Evolutionary conservation across 345 rosid genomes (phyloP).

Genomic region (Camelina hispida): DNA sequence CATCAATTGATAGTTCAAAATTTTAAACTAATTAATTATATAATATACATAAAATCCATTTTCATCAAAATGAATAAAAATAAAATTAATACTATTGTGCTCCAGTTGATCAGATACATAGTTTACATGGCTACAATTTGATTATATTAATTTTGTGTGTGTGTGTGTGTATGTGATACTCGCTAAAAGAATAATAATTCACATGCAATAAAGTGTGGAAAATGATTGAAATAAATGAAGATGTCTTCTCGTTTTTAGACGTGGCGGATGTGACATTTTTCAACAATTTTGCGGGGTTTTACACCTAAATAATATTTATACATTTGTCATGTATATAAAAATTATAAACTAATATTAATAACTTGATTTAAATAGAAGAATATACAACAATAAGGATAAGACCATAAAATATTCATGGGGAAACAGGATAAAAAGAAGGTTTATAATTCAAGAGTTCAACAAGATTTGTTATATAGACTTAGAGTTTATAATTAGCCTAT

Average conservation of each 20-base stretch:
- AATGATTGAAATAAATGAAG: constrained; percentile 41
- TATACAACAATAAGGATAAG: constrained; percentile 4
- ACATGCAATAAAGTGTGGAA: constrained; percentile 41
- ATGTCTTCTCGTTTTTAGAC: constrained; percentile 34
- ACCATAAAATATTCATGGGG: constrained; percentile 3
- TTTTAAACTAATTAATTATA: neutral
- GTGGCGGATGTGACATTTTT: constrained; percentile 38
- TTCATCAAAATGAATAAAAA: neutral
- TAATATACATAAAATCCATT: neutral
- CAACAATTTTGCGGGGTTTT: neutral
- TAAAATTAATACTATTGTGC: neutral
- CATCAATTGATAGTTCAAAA: neutral
- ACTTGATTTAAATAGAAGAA: constrained; percentile 3
- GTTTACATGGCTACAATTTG: neutral
- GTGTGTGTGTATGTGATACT: neutral
- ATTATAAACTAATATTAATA: neutral
- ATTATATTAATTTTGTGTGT: neutral
- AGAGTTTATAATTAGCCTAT: constrained; percentile 20
- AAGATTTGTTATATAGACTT: neutral
- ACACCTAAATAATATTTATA: neutral
- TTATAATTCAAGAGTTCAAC: neutral
- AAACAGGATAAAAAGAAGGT: neutral
- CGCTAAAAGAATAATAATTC: constrained; percentile 21
- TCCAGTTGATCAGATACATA: neutral
- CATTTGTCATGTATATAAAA: neutral